Conservation (phyloP, 495 filamentous ascomycete genomes). For the Aeminium ludgeri region DNA sequence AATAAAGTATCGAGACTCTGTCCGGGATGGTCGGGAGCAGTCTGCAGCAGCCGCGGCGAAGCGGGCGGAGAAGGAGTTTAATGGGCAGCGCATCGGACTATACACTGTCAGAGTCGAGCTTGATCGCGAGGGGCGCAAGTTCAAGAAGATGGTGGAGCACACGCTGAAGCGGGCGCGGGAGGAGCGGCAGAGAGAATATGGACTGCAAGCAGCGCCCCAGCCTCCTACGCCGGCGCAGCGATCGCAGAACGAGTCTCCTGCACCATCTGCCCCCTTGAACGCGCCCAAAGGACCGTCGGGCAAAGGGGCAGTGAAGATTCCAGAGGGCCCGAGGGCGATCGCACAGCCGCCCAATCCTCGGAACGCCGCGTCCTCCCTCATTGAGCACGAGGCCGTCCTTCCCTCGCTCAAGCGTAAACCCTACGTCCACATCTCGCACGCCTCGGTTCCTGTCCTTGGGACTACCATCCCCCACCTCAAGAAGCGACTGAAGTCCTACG, state of each 20-base stretch:
- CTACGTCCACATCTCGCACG: slow-evolving; percentile 80
- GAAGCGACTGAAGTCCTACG: slow-evolving; percentile 63
- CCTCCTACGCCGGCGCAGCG: slow-evolving; percentile 6
- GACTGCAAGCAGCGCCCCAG: slow-evolving; percentile 1
- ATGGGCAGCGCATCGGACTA: slow-evolving; percentile 52
- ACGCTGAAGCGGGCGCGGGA: slow-evolving; percentile 46
- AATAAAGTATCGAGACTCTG: slow-evolving; percentile 67
- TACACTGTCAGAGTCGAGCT: slow-evolving; percentile 62
- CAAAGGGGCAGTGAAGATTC: slow-evolving; percentile 32
- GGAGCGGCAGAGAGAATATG: slow-evolving; percentile 28
- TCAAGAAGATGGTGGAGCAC: slow-evolving; percentile 52
- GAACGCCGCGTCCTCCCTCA: slow-evolving; percentile 31
- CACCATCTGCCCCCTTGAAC: slow-evolving; percentile 14
- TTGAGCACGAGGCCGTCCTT: slow-evolving; percentile 45
- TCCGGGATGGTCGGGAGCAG: slow-evolving; percentile 6
- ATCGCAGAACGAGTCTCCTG: slow-evolving; percentile 9
- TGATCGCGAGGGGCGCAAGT: slow-evolving; percentile 73
- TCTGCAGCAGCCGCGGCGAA: slow-evolving; percentile 59
- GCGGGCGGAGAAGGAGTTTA: slow-evolving; percentile 53
- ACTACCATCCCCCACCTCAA: slow-evolving; percentile 72
- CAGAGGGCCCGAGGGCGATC: slow-evolving; percentile 31
- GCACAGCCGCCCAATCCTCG: slow-evolving; percentile 25
- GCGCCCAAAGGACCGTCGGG: slow-evolving; percentile 60
- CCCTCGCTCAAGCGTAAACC: slow-evolving; percentile 59
- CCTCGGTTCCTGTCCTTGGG: slow-evolving; percentile 72